phyloP scores from a whole-genome alignment of 495 filamentous ascomycete species.

The Xanthoparmelia taractica region DNA sequence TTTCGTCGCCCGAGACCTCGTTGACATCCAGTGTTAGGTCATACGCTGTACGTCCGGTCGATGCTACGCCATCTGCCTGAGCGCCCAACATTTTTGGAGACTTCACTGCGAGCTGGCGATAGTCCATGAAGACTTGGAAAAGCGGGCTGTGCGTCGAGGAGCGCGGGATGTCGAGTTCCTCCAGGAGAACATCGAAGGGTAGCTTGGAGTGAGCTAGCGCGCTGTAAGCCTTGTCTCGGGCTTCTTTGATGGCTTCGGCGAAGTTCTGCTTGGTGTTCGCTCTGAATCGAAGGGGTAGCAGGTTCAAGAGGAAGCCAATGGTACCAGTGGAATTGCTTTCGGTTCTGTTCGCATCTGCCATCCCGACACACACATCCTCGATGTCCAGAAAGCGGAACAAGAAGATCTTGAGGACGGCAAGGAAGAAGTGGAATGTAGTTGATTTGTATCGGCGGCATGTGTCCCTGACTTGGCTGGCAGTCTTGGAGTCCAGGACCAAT shows the following conservation, averaged over 20 bases:
- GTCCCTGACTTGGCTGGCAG: conserved; percentile 9
- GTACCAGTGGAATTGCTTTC: conserved; percentile 12
- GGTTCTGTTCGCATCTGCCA: conserved; percentile 32
- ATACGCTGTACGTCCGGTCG: conserved; percentile 19
- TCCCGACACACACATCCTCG: conserved; percentile 38
- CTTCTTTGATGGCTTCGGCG: conserved; percentile 8
- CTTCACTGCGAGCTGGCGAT: conserved; percentile 24
- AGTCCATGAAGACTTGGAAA: conserved; percentile 41
- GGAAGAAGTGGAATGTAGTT: conserved; percentile 40
- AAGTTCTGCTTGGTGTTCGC: background rate
- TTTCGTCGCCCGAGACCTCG: background rate
- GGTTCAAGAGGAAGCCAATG: conserved; percentile 40
- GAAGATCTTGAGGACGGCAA: conserved; percentile 31
- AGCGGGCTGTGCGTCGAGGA: conserved; percentile 31
- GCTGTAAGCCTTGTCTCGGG: conserved; percentile 22
- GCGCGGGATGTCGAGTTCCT: conserved; percentile 31
- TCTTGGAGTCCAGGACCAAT: conserved; percentile 1
- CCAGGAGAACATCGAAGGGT: conserved; percentile 41
- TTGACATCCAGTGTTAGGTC: conserved; percentile 22
- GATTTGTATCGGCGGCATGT: background rate
- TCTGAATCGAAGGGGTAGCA: conserved; percentile 40
- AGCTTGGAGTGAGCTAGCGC: conserved; percentile 33
- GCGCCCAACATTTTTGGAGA: background rate
- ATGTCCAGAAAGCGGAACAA: conserved; percentile 25
- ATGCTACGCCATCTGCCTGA: background rate